Percentiles rank a stretch among this genome's conserved stretches.
Conservation (phyloP, 495 filamentous ascomycete genomes). For the Hypoxylon fragiforme region DNA sequence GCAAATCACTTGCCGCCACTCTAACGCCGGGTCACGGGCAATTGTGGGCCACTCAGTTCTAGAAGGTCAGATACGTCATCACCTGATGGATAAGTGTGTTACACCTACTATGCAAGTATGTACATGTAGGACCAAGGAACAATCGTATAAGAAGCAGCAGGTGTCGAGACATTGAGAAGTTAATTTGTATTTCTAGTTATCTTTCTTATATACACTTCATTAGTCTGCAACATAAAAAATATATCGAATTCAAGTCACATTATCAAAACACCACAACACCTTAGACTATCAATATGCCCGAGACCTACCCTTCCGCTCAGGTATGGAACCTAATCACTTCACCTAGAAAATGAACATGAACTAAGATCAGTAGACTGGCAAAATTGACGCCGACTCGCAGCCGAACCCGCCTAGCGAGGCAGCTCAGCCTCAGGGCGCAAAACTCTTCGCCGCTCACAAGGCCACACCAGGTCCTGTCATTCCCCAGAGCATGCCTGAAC, state of each 20-base stretch:
- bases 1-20: slow-evolving; percentile 34
- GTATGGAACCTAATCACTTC: slow-evolving; percentile 20
- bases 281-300: slow-evolving; percentile 31
- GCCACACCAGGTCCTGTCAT: slow-evolving; percentile 56
- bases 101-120: too few relatives aligned
- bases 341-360: background rate
- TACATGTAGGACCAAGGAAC: too few relatives aligned
- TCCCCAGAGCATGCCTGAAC: slow-evolving; percentile 48
- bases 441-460: slow-evolving; percentile 48
- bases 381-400: slow-evolving; percentile 35
- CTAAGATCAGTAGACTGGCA: slow-evolving; percentile 34
- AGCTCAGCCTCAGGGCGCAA: slow-evolving; percentile 32
- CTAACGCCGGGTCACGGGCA: slow-evolving; percentile 40
- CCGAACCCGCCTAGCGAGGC: slow-evolving; percentile 40
- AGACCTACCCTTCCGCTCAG: slow-evolving; percentile 28
- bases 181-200: background rate
- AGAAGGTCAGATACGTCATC: slow-evolving; percentile 36
- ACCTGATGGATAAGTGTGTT: background rate
- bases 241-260: background rate
- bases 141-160: too few relatives aligned
- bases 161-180: background rate
- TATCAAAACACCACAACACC: slow-evolving; percentile 1
- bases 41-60: slow-evolving; percentile 23
- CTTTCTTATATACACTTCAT: background rate
- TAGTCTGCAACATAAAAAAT: background rate